Evolutionary conservation across 805 yeast genomes (phyloP).

Genomic region (Ogataea wickerhamii): DNA sequence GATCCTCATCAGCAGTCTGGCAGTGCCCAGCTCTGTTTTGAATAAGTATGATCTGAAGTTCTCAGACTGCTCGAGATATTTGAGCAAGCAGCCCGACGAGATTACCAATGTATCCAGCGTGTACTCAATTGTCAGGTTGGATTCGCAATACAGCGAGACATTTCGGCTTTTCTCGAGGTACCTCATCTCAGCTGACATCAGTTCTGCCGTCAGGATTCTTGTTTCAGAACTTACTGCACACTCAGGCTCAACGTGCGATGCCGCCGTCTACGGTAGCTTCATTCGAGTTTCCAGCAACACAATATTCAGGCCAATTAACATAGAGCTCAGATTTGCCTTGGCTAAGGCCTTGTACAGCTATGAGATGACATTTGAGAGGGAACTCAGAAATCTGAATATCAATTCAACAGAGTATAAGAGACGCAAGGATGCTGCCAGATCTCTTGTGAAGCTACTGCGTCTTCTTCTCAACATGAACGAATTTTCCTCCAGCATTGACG

Average conservation of each 20-base stretch:
- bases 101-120: neutral
- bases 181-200: slow-evolving; percentile 5
- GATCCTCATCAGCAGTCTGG: slow-evolving; percentile 10
- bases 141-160: slow-evolving; percentile 3
- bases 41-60: slow-evolving; percentile 6
- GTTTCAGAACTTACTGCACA: neutral
- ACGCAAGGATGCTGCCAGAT: slow-evolving; percentile 1
- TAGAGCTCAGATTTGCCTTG: slow-evolving; percentile 3
- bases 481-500: slow-evolving; percentile 1
- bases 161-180: slow-evolving; percentile 2
- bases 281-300: slow-evolving; percentile 3
- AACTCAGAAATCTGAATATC: slow-evolving; percentile 1
- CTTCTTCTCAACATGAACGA: slow-evolving; percentile 3
- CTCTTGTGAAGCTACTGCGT: slow-evolving; percentile 5
- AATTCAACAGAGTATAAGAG: slow-evolving; percentile 1
- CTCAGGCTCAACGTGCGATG: neutral
- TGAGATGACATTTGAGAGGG: slow-evolving; percentile 1
- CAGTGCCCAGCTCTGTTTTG: slow-evolving; percentile 5
- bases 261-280: slow-evolving; percentile 7
- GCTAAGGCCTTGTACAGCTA: slow-evolving; percentile 4
- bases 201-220: slow-evolving; percentile 4
- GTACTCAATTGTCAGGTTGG: slow-evolving; percentile 4
- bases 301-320: slow-evolving; percentile 4
- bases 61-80: slow-evolving; percentile 5
- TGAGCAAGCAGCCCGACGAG: slow-evolving; percentile 1